Conservation (phyloP, 1,284 basidiomycete genomes). For the Vanrija sp. region DNA sequence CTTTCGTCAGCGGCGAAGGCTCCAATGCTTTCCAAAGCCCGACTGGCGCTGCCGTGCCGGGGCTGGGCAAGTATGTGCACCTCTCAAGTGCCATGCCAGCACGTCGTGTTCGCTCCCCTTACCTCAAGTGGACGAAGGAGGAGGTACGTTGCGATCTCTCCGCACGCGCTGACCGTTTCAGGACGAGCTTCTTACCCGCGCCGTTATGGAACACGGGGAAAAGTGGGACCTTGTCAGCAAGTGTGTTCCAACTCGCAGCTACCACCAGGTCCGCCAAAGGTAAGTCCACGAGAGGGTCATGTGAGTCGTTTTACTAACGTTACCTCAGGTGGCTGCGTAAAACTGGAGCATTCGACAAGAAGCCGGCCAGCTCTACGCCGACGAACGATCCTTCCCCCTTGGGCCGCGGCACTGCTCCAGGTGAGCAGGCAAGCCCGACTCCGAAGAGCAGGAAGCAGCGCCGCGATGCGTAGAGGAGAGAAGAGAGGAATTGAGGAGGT, state of each 20-base stretch:
- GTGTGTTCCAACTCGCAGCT: constrained; percentile 45
- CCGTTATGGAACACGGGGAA: constrained; percentile 46
- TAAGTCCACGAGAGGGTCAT: constrained; percentile 9
- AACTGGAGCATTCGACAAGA: constrained; percentile 48
- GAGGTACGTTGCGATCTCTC: constrained; percentile 28
- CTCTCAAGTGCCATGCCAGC: constrained; percentile 39
- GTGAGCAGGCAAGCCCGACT: constrained; percentile 19
- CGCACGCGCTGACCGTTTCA: constrained; percentile 7
- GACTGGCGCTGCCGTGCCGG: constrained; percentile 37
- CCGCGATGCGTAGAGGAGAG: background rate
- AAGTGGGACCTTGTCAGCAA: constrained; percentile 49
- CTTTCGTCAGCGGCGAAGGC: constrained; percentile 3
- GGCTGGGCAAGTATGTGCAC: constrained; percentile 46
- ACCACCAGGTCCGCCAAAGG: constrained; percentile 47
- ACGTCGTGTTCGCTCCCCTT: constrained; percentile 39
- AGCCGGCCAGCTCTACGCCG: constrained; percentile 13
- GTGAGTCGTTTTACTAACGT: background rate
- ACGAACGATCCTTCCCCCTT: constrained; percentile 13
- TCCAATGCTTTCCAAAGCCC: constrained; percentile 28
- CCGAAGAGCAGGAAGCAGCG: constrained; percentile 16
- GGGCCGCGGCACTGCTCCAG: background rate
- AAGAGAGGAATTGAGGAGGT: no score
- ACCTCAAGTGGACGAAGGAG: constrained; percentile 47
- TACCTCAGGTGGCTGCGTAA: constrained; percentile 40
- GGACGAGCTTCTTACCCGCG: constrained; percentile 46